Evolutionary conservation across 805 yeast genomes (phyloP).

Genomic region (Yamadazyma sp.): DNA sequence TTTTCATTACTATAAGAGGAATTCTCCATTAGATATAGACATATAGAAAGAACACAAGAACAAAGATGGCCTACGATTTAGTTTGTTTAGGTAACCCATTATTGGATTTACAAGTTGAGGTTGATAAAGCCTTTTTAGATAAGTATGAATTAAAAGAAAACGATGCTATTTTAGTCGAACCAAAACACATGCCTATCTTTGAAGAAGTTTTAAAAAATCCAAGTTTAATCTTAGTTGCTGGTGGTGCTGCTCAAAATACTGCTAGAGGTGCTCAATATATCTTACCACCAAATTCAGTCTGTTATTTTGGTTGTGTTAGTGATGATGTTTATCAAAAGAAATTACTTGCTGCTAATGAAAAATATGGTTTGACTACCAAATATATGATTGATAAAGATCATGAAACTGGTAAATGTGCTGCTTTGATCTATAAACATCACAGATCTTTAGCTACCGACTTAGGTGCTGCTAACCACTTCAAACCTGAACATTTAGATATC

Average conservation of each 20-base stretch:
- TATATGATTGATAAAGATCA: slow-evolving; percentile 75
- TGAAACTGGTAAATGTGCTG: slow-evolving; percentile 98
- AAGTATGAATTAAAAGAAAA: slow-evolving; percentile 85
- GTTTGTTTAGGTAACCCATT: slow-evolving; percentile 92
- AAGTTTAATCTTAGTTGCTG: slow-evolving; percentile 77
- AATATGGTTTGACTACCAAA: slow-evolving; percentile 83
- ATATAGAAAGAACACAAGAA: too few relatives aligned
- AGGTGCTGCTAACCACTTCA: slow-evolving; percentile 98
- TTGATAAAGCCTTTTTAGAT: slow-evolving; percentile 60
- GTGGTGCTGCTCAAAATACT: slow-evolving; percentile 99
- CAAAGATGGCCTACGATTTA: slow-evolving; percentile 57
- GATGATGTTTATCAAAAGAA: slow-evolving; percentile 82
- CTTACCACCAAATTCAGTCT: slow-evolving; percentile 76
- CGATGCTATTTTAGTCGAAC: slow-evolving; percentile 89
- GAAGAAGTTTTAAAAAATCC: slow-evolving; percentile 66
- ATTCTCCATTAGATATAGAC: too few relatives aligned
- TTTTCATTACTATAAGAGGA: too few relatives aligned
- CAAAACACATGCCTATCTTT: slow-evolving; percentile 80
- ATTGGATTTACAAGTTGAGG: slow-evolving; percentile 81
- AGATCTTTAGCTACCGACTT: slow-evolving; percentile 94
- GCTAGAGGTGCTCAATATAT: slow-evolving; percentile 98
- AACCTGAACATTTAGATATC: slow-evolving; percentile 78
- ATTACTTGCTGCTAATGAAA: slow-evolving; percentile 75
- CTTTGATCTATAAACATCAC: slow-evolving; percentile 80
- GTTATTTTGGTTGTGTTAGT: slow-evolving; percentile 96